These are phyloP conservation scores for Nephelium lappaceum DNA, from an alignment of 345 rosid genomes.

Conservation along the genomic window DNA sequence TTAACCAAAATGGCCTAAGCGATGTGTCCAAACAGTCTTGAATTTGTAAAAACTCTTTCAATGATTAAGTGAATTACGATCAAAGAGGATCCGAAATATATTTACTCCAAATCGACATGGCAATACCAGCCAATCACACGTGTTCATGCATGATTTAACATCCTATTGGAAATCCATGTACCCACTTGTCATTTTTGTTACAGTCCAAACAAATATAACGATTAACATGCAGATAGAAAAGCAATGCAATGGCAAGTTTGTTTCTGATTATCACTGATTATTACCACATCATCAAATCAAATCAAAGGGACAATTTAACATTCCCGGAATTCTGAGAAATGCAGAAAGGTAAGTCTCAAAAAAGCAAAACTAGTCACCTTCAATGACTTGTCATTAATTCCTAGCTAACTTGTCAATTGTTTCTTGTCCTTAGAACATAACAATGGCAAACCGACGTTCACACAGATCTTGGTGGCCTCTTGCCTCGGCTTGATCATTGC, in stretches of 20 bases:
- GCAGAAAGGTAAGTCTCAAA: slow-evolving; percentile 48
- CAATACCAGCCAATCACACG: background rate
- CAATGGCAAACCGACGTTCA: slow-evolving; percentile 46
- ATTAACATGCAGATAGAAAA: slow-evolving; percentile 30
- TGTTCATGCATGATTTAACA: background rate
- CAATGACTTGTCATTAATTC: background rate
- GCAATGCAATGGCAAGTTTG: slow-evolving; percentile 25
- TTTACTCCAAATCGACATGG: too few species aligned
- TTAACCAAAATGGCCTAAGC: too few species aligned
- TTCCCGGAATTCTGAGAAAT: slow-evolving; percentile 36
- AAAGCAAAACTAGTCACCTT: too few species aligned
- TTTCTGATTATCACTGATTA: slow-evolving; percentile 5
- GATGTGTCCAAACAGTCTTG: too few species aligned
- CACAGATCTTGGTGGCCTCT: slow-evolving; percentile 66
- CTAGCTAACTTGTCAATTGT: background rate
- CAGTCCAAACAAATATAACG: slow-evolving; percentile 33
- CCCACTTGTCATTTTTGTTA: slow-evolving; percentile 20
- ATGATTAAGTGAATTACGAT: too few species aligned
- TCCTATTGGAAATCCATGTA: background rate
- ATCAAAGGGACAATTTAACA: slow-evolving; percentile 6
- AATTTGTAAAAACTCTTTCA: too few species aligned
- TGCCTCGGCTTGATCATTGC: slow-evolving; percentile 70
- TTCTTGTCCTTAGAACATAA: slow-evolving; percentile 36
- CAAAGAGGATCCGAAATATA: too few species aligned
- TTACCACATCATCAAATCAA: slow-evolving; percentile 1